Conservation (phyloP, 176 grass and related monocot genomes). For the Lolium multiflorum region DNA sequence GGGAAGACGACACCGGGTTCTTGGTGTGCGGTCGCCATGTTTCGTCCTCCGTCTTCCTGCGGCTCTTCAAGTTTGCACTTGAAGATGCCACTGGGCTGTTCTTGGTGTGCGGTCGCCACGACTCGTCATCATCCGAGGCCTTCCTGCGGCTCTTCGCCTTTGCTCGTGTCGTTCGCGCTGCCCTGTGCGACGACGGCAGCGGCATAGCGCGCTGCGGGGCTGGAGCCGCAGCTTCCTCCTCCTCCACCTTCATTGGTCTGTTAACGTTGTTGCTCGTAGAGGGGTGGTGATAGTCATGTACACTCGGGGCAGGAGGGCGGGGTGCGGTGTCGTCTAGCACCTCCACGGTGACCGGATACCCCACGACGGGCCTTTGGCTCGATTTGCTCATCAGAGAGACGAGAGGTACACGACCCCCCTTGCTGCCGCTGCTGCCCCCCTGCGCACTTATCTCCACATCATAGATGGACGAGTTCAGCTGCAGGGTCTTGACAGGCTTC, state of each 20-base stretch:
- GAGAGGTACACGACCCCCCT: constrained; percentile 72
- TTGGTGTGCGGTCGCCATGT: constrained; percentile 56
- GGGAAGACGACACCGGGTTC: constrained; percentile 47
- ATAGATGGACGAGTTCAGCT: constrained; percentile 56
- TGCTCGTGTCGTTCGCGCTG: neutral
- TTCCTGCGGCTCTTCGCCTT: constrained; percentile 38
- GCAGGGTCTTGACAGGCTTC: constrained; percentile 64
- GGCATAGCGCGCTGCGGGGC: neutral
- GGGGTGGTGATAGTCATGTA: constrained; percentile 14
- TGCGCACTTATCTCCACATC: constrained; percentile 70
- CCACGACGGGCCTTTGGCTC: constrained; percentile 74
- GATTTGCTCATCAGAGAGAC: constrained; percentile 93
- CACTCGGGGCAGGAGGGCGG: constrained; percentile 35
- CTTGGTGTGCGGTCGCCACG: constrained; percentile 56
- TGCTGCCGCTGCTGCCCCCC: constrained; percentile 51
- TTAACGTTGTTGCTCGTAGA: constrained; percentile 29
- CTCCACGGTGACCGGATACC: constrained; percentile 74
- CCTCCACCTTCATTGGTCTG: constrained; percentile 43
- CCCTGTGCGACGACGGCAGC: neutral
- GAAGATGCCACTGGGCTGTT: neutral
- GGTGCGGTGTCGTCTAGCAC: constrained; percentile 53
- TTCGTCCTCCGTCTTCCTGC: constrained; percentile 41
- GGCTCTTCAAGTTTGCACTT: constrained; percentile 8
- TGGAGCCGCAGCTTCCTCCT: constrained; percentile 40
- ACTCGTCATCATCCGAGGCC: constrained; percentile 20